Base-by-base conservation (phyloP, 352 stramenopile genomes). In the Phytophthora pisi region DNA sequence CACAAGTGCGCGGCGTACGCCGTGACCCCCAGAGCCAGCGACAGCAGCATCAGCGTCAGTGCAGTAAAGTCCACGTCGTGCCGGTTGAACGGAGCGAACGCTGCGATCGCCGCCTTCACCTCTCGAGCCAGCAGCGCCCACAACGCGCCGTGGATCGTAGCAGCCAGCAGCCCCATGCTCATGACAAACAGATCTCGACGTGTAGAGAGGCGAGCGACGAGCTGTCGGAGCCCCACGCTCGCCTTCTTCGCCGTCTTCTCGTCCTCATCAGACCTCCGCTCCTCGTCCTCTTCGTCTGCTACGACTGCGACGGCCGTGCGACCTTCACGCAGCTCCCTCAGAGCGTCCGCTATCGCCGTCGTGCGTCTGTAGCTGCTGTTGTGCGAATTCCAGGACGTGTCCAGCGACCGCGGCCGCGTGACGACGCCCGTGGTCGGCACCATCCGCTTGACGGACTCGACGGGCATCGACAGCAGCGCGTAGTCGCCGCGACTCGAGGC, bases 1-100 rank as follows among this genome's bases (percentile, higher is more conserved):
- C 66, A 74, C 66, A 74, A 57, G 7, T 74, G 61, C 26, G 66
- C 47, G 16, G 66, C 56, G 20, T 74, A 75, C 10, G 62, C 67
- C 4, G 67, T 75, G 2, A 67, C 43, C 0, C 56, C 67, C 0
- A 75, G 51, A 2, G 62, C 62, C 36, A 75, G 23, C 1, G 67
- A 57, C 30, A 71, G 26, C 8, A 75, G 30, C 56, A 75, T 54
- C 26, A 75, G 40, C 31, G 63, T 40, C n/a, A 75, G 23, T 3
- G 67, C 67, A 6, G 62, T 31, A 2, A 61, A 58, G 46, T 70
- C 46, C 34, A 71, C 67, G 1, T 60, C 11, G 7, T 58, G 51
- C 10, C 46, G 34, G n/a, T 68, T 38, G n/a, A 50, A 75, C 15
- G 62, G 67, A 15, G 18, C 49, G 30, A 75, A 75, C 5, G 56